A percentile compares a stretch with the other conserved stretches of the same genome.
These are phyloP conservation scores for Ustilago lituana DNA, from an alignment of 1,284 basidiomycete genomes.

Conservation along the genomic window DNA sequence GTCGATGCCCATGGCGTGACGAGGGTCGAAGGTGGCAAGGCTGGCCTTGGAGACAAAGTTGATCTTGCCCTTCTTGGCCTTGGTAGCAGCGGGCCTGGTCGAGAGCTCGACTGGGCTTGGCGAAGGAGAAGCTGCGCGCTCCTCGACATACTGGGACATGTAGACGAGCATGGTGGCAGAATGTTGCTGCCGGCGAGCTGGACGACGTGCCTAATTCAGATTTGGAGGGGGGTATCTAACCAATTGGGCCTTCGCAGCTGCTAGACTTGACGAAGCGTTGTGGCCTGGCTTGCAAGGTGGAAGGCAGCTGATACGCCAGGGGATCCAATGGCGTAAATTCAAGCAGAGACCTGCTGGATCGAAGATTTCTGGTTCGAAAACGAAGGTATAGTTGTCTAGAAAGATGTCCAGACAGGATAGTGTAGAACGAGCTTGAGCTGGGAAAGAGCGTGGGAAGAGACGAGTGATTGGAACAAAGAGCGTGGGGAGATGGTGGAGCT, in stretches of 20 bases:
- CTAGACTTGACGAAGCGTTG: no score
- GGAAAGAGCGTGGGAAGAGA: not conserved
- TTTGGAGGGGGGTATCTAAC: no score
- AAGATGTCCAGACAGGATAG: not conserved
- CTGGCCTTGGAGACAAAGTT: slow-evolving; percentile 62
- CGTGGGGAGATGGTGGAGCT: not conserved
- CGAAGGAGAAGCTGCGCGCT: slow-evolving; percentile 17
- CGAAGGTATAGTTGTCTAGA: not conserved
- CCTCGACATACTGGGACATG: slow-evolving; percentile 42
- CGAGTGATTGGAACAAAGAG: slow-evolving; percentile 7
- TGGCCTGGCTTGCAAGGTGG: no score
- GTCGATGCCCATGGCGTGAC: slow-evolving; percentile 64
- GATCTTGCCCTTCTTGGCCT: slow-evolving; percentile 56
- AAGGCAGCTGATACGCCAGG: no score
- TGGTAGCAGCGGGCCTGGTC: slow-evolving; percentile 14
- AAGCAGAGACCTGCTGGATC: no score
- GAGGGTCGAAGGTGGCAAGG: slow-evolving; percentile 59
- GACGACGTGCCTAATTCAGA: not conserved
- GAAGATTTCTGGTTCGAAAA: not conserved
- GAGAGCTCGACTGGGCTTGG: slow-evolving; percentile 1
- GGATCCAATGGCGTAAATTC: no score
- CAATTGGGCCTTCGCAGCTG: no score
- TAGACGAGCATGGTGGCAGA: slow-evolving; percentile 23
- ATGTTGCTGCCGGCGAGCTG: not conserved
- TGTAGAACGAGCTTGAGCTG: not conserved